A percentile compares a stretch with the other conserved stretches of the same genome.
Conservation (phyloP, 1,284 basidiomycete species). For the Ganoderma lingzhi region DNA sequence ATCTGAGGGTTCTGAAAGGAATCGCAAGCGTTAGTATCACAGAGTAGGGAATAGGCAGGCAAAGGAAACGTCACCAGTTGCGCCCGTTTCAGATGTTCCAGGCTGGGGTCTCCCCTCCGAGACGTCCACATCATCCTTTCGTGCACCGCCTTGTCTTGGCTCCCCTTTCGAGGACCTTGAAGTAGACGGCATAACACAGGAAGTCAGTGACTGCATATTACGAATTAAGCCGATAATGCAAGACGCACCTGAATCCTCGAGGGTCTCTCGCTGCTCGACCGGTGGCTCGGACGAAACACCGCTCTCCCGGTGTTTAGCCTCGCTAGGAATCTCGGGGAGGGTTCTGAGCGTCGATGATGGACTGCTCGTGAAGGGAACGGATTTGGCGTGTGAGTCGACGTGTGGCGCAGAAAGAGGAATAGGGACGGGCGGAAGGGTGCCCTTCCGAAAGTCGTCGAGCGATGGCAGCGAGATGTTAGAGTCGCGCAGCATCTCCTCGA, state of each 20-base stretch:
- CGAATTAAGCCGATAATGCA: not conserved
- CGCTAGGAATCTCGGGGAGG: no score
- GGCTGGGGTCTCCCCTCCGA: not conserved
- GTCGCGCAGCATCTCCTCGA: not conserved
- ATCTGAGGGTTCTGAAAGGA: not conserved
- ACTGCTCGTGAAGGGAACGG: not conserved
- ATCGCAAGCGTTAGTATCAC: not conserved
- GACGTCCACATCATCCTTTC: not conserved
- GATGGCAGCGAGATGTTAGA: not conserved
- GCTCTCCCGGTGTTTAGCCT: no score
- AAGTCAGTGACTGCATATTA: not conserved
- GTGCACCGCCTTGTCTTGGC: not conserved
- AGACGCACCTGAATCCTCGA: not conserved
- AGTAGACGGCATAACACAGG: not conserved
- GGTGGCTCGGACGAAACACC: not conserved
- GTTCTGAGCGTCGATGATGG: not conserved
- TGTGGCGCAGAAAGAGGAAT: not conserved
- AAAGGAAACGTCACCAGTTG: not conserved
- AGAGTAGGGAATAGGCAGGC: not conserved
- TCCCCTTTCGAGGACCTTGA: not conserved
- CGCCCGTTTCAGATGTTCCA: not conserved
- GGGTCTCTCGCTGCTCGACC: not conserved
- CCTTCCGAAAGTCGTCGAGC: not conserved
- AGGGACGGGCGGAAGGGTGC: not conserved
- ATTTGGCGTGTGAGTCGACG: not conserved